phyloP scores from a whole-genome alignment of 139 green algal genomes.

The Micractinium sp. region DNA sequence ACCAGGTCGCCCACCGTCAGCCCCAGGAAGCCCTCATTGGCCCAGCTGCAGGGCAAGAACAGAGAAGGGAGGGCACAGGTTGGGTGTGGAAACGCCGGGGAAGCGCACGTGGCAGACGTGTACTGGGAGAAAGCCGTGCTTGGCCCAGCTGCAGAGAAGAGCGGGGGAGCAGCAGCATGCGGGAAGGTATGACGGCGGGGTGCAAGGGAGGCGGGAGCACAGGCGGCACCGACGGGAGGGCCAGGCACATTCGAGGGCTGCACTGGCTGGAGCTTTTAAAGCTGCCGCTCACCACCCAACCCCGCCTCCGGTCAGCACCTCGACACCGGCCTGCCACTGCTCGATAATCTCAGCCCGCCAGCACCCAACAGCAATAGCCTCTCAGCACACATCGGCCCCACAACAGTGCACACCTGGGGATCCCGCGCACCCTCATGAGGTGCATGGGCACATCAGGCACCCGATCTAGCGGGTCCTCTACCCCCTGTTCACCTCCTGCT shows the following conservation, averaged over 20 bases:
- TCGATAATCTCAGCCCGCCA: neutral
- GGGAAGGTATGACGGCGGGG: neutral
- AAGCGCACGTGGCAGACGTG: no score
- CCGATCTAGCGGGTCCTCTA: neutral
- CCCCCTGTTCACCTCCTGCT: neutral
- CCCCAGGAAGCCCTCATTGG: slow-evolving; percentile 60
- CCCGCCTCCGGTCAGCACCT: neutral
- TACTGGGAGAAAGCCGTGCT: no score
- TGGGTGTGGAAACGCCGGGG: neutral
- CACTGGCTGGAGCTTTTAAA: neutral
- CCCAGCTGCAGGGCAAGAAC: slow-evolving; percentile 17
- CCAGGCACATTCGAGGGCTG: neutral
- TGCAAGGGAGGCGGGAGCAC: no score
- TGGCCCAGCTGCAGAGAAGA: neutral
- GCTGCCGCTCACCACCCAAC: neutral
- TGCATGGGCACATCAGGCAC: slow-evolving; percentile 32
- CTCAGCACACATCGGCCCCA: neutral
- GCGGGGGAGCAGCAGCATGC: neutral
- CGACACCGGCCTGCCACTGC: neutral
- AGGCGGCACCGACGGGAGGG: no score
- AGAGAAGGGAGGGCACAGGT: neutral
- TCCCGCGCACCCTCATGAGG: slow-evolving; percentile 30
- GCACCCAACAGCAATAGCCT: neutral
- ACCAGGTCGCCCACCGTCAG: slow-evolving; percentile 48
- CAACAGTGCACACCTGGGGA: slow-evolving; percentile 7